Base-by-base conservation (phyloP, 495 filamentous ascomycete species). In the Hypoxylon crocopeplum region DNA sequence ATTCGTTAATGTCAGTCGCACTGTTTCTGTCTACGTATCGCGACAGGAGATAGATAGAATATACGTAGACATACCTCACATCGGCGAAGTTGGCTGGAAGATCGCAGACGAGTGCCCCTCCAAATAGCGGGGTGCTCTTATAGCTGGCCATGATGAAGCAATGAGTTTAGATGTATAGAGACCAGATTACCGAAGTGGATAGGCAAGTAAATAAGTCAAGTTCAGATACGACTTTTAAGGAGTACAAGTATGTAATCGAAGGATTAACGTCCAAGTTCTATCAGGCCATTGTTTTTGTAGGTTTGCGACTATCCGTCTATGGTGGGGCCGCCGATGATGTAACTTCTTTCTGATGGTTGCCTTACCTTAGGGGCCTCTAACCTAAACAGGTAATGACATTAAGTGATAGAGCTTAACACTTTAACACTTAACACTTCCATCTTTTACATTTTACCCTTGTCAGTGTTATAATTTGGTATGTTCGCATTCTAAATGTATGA, bases 81-180 rank as follows among this genome's bases (percentile, higher is more conserved):
- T 97, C 92, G 52, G 84, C 79, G 74, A 92, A 97, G 45, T 77
- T 81, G 36, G 80, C 68, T 13, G 92, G 92, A 11, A 94, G 76
- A 49, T 87, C 80, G 53, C 82, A 86, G 48, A 81, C 79, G 59
- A 97, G 86, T 48, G 92, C 90, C 51, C 89, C 90, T 71, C 91
- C 92, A 72, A 88, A 97, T 63, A 96, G 86, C 37, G 79, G 78
- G 64, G 81, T 83, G 59, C 69, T 73, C 41, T 76, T 78, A 76
- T 83, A 88, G 16, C 49, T 60, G 13, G 75, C 49, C 75, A 76
- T 77, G 38, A 19, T 27, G n/a, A n/a, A n/a, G n/a, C n/a, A n/a
- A n/a, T n/a, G n/a, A n/a, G n/a, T n/a, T n/a, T n/a, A n/a, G n/a
- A n/a, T n/a, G n/a, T 27, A 24, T 39, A 21, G 48, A 33, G 17